Conservation (phyloP, 306 rosid species). For the Prunus mume region DNA sequence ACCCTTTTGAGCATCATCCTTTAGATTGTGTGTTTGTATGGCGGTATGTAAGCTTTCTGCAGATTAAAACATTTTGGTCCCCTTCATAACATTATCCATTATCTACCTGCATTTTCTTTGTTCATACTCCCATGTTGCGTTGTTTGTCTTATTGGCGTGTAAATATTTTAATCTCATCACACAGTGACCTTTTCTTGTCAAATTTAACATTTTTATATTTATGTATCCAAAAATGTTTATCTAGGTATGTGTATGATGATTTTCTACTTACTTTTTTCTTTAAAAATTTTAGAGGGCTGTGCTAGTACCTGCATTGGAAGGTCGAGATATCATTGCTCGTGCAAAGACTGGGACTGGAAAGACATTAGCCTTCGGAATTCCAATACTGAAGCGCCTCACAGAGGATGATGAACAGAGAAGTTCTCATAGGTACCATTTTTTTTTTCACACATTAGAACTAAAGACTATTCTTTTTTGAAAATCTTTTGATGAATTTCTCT, state of each 20-base stretch:
- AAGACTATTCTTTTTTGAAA: not conserved
- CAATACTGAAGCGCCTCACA: slow-evolving; percentile 64
- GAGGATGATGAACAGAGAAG: slow-evolving; percentile 51
- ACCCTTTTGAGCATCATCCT: not conserved
- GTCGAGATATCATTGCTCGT: slow-evolving; percentile 93
- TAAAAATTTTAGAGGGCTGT: slow-evolving; percentile 74
- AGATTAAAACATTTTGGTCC: not conserved
- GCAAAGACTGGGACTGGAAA: slow-evolving; percentile 99
- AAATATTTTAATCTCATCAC: not conserved
- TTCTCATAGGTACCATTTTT: slow-evolving; percentile 47
- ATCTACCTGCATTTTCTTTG: not conserved
- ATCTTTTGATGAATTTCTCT: slow-evolving; percentile 6
- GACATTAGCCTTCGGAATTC: slow-evolving; percentile 93
- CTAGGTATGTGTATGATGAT: not conserved
- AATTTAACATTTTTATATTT: not conserved
- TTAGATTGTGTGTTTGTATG: not conserved
- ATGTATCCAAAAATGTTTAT: not conserved
- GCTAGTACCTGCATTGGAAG: slow-evolving; percentile 80
- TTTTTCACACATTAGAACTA: not conserved
- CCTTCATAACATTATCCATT: not conserved
- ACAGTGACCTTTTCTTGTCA: not conserved
- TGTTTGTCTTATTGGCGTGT: not conserved
- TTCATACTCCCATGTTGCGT: not conserved
- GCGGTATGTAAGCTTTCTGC: not conserved
- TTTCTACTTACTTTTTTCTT: not conserved